Percentiles rank a stretch among this genome's conserved stretches.
Conservation (phyloP, 2,329 filamentous ascomycete genomes). For the Pseudogymnoascus sp. region DNA sequence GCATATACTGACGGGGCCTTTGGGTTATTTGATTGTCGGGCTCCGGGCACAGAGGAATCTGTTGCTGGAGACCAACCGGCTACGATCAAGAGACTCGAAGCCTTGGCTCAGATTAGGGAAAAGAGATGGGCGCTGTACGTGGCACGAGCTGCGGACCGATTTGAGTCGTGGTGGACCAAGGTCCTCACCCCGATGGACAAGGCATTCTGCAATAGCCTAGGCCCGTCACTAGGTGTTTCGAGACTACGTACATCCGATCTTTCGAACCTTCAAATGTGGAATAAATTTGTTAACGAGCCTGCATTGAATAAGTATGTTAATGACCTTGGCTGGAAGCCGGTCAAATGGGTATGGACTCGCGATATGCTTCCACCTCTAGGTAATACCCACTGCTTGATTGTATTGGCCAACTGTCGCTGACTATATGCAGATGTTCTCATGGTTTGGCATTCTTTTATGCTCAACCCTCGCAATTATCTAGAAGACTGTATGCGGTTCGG, state of each 20-base stretch:
- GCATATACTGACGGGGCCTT: constrained; percentile 60
- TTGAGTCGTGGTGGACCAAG: constrained; percentile 54
- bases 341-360: constrained; percentile 28
- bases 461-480: constrained; percentile 66
- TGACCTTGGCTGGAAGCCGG: background rate
- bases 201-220: background rate
- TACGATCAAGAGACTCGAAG: constrained; percentile 31
- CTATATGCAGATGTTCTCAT: constrained; percentile 55
- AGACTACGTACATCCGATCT: background rate
- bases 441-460: constrained; percentile 72
- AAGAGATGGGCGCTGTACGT: constrained; percentile 68
- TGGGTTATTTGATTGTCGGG: constrained; percentile 43
- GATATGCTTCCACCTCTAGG: constrained; percentile 50
- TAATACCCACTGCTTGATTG: constrained; percentile 25
- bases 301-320: background rate
- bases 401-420: constrained; percentile 9
- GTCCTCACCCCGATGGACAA: constrained; percentile 21
- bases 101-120: constrained; percentile 50
- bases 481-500: constrained; percentile 61
- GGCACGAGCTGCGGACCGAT: constrained; percentile 58
- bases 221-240: background rate
- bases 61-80: constrained; percentile 23
- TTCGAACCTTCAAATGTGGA: background rate
- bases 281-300: background rate
- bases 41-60: background rate